Conservation (phyloP, 2,329 filamentous ascomycete genomes). For the Xylariomycetidae sp. region DNA sequence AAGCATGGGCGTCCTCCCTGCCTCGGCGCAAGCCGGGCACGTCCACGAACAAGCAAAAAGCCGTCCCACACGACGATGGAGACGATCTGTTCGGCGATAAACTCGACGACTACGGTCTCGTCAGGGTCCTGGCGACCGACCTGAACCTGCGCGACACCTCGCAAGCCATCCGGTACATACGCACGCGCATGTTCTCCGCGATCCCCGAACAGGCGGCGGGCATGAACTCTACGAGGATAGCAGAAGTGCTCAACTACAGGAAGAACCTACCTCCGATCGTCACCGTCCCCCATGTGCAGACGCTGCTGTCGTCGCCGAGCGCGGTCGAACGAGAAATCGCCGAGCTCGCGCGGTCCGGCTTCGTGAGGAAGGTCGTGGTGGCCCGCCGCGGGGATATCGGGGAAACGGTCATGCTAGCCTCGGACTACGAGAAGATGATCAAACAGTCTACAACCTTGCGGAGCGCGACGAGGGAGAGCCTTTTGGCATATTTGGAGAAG, state of each 20-base stretch:
- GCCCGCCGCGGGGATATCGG: constrained; percentile 56
- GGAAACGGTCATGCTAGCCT: constrained; percentile 58
- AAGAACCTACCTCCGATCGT: constrained; percentile 57
- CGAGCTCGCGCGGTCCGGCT: constrained; percentile 52
- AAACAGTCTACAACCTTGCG: constrained; percentile 29
- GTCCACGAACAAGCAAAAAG: constrained; percentile 7
- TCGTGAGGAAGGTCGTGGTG: constrained; percentile 59
- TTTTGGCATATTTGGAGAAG: constrained; percentile 45
- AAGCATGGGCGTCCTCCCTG: constrained; percentile 20
- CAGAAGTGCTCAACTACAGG: constrained; percentile 60
- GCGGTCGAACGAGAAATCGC: constrained; percentile 63
- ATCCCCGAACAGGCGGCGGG: constrained; percentile 55
- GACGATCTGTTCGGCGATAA: constrained; percentile 38
- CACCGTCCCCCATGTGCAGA: constrained; percentile 61
- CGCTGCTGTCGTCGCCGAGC: constrained; percentile 58
- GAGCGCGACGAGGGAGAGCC: constrained; percentile 42
- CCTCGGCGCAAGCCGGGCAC: constrained; percentile 20
- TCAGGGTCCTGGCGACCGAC: constrained; percentile 50
- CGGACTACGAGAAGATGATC: constrained; percentile 51
- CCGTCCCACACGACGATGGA: constrained; percentile 18
- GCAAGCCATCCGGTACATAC: constrained; percentile 61
- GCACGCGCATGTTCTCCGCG: constrained; percentile 57
- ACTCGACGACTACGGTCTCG: constrained; percentile 57
- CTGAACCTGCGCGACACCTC: constrained; percentile 56
- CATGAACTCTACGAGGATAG: constrained; percentile 59